These are phyloP conservation scores for Hypoxylon fuscum DNA, from an alignment of 495 filamentous ascomycete genomes.

Conservation along the genomic window DNA sequence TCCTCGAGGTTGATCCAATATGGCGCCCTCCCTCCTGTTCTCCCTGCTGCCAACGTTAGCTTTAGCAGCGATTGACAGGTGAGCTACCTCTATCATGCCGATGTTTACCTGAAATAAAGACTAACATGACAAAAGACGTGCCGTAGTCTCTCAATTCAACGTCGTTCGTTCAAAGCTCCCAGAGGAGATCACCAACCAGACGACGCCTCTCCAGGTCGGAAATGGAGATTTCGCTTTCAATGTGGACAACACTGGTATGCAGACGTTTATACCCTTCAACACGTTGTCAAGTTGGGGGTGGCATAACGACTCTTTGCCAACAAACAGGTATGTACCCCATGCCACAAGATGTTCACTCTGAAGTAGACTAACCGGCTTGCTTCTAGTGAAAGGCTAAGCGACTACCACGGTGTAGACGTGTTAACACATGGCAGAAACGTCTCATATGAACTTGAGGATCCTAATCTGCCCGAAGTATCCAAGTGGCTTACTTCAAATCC, in stretches of 20 bases:
- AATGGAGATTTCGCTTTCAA: slow-evolving; percentile 65
- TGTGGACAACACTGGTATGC: slow-evolving; percentile 60
- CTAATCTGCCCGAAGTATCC: slow-evolving; percentile 46
- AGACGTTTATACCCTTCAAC: slow-evolving; percentile 62
- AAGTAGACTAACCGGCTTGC: neutral
- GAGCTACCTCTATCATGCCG: neutral
- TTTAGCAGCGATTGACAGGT: slow-evolving; percentile 24
- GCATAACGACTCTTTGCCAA: slow-evolving; percentile 54
- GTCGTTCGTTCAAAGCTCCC: slow-evolving; percentile 24
- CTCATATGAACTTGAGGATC: slow-evolving; percentile 54
- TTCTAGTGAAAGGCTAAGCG: slow-evolving; percentile 29
- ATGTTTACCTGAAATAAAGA: neutral
- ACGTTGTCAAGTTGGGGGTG: slow-evolving; percentile 57
- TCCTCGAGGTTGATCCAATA: slow-evolving; percentile 1
- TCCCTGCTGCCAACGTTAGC: slow-evolving; percentile 15
- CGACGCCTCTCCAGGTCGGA: slow-evolving; percentile 60
- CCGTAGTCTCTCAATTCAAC: slow-evolving; percentile 31
- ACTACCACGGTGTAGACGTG: slow-evolving; percentile 43
- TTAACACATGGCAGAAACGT: slow-evolving; percentile 52
- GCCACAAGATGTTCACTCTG: neutral
- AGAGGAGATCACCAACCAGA: slow-evolving; percentile 35
- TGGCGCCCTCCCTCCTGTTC: slow-evolving; percentile 9
- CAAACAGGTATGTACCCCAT: slow-evolving; percentile 23
- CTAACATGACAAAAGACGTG: slow-evolving; percentile 16
- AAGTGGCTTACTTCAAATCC: slow-evolving; percentile 56